Evolutionary conservation across 2,329 filamentous ascomycete genomes (phyloP).

Genomic region (Hypoxylon sp.): DNA sequence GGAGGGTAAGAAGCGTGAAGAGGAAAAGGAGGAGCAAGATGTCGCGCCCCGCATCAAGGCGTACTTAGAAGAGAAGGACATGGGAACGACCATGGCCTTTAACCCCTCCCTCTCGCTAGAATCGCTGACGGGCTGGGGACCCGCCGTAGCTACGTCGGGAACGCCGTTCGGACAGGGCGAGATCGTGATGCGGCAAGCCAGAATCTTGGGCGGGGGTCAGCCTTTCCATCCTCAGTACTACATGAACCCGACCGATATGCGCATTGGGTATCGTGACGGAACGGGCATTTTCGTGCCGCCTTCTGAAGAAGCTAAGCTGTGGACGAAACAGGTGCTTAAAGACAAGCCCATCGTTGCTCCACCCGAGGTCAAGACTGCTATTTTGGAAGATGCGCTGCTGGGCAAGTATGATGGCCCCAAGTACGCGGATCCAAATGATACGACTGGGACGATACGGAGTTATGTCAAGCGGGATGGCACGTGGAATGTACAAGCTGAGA

Average conservation of each 20-base stretch:
- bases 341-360: slow-evolving; percentile 42
- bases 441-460: slow-evolving; percentile 53
- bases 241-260: slow-evolving; percentile 46
- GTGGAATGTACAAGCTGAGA: slow-evolving; percentile 49
- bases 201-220: slow-evolving; percentile 58
- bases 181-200: slow-evolving; percentile 57
- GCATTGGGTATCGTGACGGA: slow-evolving; percentile 46
- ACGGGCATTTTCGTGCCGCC: slow-evolving; percentile 59
- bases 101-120: slow-evolving; percentile 55
- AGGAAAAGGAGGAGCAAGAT: slow-evolving; percentile 24
- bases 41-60: slow-evolving; percentile 45
- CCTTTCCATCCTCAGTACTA: slow-evolving; percentile 51
- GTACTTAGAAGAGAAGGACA: slow-evolving; percentile 50
- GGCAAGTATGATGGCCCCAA: slow-evolving; percentile 57
- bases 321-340: slow-evolving; percentile 12
- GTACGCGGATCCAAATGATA: slow-evolving; percentile 51
- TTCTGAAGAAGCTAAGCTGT: slow-evolving; percentile 15
- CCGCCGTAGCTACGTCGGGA: slow-evolving; percentile 55
- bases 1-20: slow-evolving; percentile 1
- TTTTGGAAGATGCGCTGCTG: slow-evolving; percentile 57
- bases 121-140: slow-evolving; percentile 57
- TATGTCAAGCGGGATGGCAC: slow-evolving; percentile 57
- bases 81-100: slow-evolving; percentile 53
- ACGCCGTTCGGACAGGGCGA: slow-evolving; percentile 54
- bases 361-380: slow-evolving; percentile 49